phyloP scores from a whole-genome alignment of 352 stramenopile genomes.

The Peronospora destructor region DNA sequence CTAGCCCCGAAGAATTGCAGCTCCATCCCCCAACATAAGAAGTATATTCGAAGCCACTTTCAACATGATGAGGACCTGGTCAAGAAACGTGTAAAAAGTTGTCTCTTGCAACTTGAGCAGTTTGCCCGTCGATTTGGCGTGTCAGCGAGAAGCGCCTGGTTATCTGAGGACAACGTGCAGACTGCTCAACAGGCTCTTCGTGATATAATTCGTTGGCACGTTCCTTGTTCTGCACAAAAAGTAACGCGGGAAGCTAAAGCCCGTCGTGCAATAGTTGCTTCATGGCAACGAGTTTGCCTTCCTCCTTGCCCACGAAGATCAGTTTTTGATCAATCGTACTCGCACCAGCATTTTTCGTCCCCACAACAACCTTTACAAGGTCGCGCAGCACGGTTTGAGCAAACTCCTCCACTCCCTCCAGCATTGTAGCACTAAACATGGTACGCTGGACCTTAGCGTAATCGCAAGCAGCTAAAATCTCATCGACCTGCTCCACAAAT shows the following conservation, averaged over 20 bases:
- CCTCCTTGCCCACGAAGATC: constrained; percentile 98
- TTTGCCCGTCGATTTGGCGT: too few relatives aligned
- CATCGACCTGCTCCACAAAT: constrained; percentile 96
- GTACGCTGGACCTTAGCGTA: constrained; percentile 84
- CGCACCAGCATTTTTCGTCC: constrained; percentile 84
- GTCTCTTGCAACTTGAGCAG: too few relatives aligned
- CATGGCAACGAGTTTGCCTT: constrained; percentile 97
- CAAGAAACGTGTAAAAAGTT: too few relatives aligned
- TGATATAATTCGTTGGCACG: constrained; percentile 95
- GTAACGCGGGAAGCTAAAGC: constrained; percentile 92
- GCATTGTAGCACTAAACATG: constrained; percentile 98
- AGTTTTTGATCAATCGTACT: constrained; percentile 90
- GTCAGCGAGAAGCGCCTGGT: too few relatives aligned
- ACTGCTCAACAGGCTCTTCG: too few relatives aligned
- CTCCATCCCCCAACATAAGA: too few relatives aligned
- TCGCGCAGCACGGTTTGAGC: constrained; percentile 94
- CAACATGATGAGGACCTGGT: too few relatives aligned
- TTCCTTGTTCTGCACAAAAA: constrained; percentile 99
- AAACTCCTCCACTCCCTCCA: constrained; percentile 91
- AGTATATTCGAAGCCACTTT: too few relatives aligned
- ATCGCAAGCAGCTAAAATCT: constrained; percentile 91
- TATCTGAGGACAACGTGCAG: too few relatives aligned
- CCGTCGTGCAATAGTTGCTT: constrained; percentile 88
- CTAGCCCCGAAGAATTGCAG: too few relatives aligned
- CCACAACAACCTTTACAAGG: constrained; percentile 93